These are phyloP conservation scores for Colletotrichum sp. DNA, from an alignment of 2,329 filamentous ascomycete species.

Conservation along the genomic window DNA sequence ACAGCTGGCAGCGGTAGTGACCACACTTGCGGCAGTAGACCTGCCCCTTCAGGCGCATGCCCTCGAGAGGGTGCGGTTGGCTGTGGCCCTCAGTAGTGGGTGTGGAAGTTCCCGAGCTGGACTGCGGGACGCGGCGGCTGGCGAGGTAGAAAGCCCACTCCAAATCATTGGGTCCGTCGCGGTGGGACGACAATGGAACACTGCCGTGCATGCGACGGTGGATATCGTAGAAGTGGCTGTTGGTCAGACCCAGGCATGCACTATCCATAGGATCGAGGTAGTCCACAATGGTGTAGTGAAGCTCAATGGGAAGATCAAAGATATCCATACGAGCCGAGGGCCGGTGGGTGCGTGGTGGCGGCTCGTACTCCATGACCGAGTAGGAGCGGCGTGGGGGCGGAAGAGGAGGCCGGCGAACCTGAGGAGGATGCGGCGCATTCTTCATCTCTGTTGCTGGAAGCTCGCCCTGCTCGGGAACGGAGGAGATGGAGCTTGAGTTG, in stretches of 20 bases:
- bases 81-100: not conserved
- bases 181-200: slow-evolving; percentile 62
- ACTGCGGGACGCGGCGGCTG: slow-evolving; percentile 43
- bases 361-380: slow-evolving; percentile 66
- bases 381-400: slow-evolving; percentile 60
- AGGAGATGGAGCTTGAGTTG: not conserved
- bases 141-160: slow-evolving; percentile 69
- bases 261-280: slow-evolving; percentile 70
- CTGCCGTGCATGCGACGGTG: slow-evolving; percentile 60
- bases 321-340: slow-evolving; percentile 53
- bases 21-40: slow-evolving; percentile 69
- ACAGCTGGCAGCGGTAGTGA: slow-evolving; percentile 65
- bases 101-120: slow-evolving; percentile 2
- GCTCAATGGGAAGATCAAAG: slow-evolving; percentile 60
- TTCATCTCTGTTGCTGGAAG: slow-evolving; percentile 20
- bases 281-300: slow-evolving; percentile 66
- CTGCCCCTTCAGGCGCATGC: slow-evolving; percentile 60
- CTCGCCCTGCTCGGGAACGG: slow-evolving; percentile 23
- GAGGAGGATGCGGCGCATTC: slow-evolving; percentile 20
- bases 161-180: slow-evolving; percentile 65
- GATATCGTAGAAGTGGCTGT: slow-evolving; percentile 62
- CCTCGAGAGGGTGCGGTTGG: slow-evolving; percentile 38
- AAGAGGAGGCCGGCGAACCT: slow-evolving; percentile 35
- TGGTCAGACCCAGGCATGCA: slow-evolving; percentile 65
- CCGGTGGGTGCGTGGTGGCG: slow-evolving; percentile 50